Conservation (phyloP, 2,329 filamentous ascomycete species). For the Fusarium buxicola region DNA sequence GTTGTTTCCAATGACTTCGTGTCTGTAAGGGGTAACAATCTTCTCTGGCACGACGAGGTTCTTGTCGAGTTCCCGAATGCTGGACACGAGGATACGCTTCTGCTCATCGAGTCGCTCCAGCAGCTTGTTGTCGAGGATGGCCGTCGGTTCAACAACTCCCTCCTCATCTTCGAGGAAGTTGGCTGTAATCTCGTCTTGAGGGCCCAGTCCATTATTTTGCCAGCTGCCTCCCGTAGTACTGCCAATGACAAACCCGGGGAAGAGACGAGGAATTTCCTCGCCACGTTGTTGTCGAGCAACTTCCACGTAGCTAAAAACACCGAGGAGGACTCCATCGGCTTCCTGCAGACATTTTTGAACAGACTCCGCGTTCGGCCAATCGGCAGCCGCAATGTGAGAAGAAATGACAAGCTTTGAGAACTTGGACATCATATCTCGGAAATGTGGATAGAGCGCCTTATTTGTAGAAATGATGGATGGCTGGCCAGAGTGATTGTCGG, state of each 20-base stretch:
- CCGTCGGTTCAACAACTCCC: constrained; percentile 75
- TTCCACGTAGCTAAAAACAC: constrained; percentile 96
- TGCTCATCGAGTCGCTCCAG: constrained; percentile 88
- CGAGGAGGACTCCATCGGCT: constrained; percentile 94
- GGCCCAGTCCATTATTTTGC: constrained; percentile 76
- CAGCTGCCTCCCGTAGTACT: constrained; percentile 88
- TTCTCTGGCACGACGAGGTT: constrained; percentile 82
- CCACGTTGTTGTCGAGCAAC: constrained; percentile 93
- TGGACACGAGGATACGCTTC: constrained; percentile 85
- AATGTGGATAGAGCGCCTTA: constrained; percentile 96
- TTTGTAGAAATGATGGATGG: constrained; percentile 99
- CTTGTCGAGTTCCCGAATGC: constrained; percentile 88
- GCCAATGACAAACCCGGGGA: constrained; percentile 92
- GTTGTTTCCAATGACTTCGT: constrained; percentile 83
- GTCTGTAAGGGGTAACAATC: constrained; percentile 80
- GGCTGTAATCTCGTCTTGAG: constrained; percentile 78
- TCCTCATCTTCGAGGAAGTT: constrained; percentile 91
- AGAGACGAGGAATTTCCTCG: constrained; percentile 90
- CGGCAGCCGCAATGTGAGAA: constrained; percentile 95
- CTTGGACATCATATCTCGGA: constrained; percentile 99
- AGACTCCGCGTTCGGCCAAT: constrained; percentile 94
- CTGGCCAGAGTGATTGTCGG: constrained; percentile 98
- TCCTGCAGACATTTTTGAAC: constrained; percentile 96
- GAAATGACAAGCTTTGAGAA: constrained; percentile 99
- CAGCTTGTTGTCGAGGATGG: constrained; percentile 78